phyloP scores from a whole-genome alignment of 495 filamentous ascomycete genomes.

The Penicillium waksmanii region DNA sequence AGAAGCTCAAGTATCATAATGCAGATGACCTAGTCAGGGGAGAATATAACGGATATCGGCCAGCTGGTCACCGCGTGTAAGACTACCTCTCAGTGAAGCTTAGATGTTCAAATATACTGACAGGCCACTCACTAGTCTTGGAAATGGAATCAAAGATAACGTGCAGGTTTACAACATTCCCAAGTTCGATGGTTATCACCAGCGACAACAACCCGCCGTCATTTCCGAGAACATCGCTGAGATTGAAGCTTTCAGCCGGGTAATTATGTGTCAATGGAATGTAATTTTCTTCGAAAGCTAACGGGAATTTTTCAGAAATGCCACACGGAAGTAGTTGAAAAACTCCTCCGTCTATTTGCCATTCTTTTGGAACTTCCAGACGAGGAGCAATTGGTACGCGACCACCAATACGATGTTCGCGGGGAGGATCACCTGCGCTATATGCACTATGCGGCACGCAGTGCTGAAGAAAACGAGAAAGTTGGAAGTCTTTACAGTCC shows the following conservation, averaged over 20 bases:
- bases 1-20: conserved; percentile 56
- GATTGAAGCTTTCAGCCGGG: conserved; percentile 49
- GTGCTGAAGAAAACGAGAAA: conserved; percentile 44
- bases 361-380: conserved; percentile 54
- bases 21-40: conserved; percentile 33
- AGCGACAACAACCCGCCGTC: conserved; percentile 42
- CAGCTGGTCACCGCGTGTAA: conserved; percentile 49
- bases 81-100: background rate
- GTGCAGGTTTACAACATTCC: conserved; percentile 57
- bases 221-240: conserved; percentile 35
- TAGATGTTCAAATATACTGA: background rate
- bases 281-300: background rate
- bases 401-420: conserved; percentile 51
- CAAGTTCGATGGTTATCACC: conserved; percentile 52
- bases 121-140: conserved; percentile 36
- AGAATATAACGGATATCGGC: conserved; percentile 50
- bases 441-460: conserved; percentile 55
- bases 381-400: conserved; percentile 50
- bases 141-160: conserved; percentile 52
- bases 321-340: conserved; percentile 52
- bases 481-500: conserved; percentile 37
- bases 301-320: conserved; percentile 40
- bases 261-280: conserved; percentile 13
- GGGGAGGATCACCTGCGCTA: conserved; percentile 56
- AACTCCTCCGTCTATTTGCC: conserved; percentile 55